Evolutionary conservation across 2,329 filamentous ascomycete species (phyloP), one percentile per base, ranked within the genome.

Genomic region (Ceratocystis eucalypticola): DNA sequence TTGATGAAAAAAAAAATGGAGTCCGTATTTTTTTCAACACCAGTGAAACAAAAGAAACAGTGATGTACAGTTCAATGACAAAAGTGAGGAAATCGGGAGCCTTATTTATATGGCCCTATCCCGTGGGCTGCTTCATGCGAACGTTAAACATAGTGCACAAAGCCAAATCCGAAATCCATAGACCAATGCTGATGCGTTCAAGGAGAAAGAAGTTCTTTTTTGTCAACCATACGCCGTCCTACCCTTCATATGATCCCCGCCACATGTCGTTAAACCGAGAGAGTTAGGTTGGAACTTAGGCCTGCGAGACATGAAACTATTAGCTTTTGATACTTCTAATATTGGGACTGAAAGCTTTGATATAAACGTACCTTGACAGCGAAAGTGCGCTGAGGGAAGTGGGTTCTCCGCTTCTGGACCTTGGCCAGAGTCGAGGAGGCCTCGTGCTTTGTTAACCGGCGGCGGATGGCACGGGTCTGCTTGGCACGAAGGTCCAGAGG

Each of bases 321-420:
- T 62, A 46, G 62, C 61, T 30, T 50, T 53, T 37, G 25, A 33
- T 20, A 33, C 3, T 48, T 30, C 37, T 12, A 12, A 5, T 37
- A 8, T 4, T n/a, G n/a, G 5, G 10, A 5, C n/a, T 12, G 22
- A 53, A 12, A 7, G 6, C 1, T 59, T 37, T 10, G n/a, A 59
- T 30, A 59, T 59, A 37, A 50, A 46, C 66, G 44, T 45, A 92
- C 94, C 93, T 97, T 99, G 80, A 99, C 89, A 80, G 94, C 94
- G 81, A 88, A 99, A 84, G 96, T 96, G 82, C 94, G 88, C 85
- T 95, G 91, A 73, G 94, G 94, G 86, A 99, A 99, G 84, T 99
- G 93, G 73, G 84, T 87, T 79, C 84, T 80, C 83, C 88, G 90
- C 91, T 99, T 99, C 87, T 91, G 91, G 80, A 91, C 88, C 88